A percentile compares a stretch with the other conserved stretches of the same genome.
phyloP scores from a whole-genome alignment of 208 protist species.

The Leishmania amazonensis region DNA sequence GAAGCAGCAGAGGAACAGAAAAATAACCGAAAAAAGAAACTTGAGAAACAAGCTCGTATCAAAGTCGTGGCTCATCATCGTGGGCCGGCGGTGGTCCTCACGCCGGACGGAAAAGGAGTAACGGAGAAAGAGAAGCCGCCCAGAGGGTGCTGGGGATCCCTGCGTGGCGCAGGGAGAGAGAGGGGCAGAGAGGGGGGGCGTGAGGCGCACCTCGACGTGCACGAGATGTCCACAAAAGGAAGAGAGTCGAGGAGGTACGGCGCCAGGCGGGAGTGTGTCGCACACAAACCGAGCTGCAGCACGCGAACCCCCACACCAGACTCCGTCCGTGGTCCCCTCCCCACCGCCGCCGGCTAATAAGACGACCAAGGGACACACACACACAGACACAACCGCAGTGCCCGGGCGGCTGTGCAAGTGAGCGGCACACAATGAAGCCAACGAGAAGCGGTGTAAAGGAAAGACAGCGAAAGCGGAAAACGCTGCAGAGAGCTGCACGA shows the following conservation, averaged over 20 bases:
- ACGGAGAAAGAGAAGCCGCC: background rate
- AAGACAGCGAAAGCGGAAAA: background rate
- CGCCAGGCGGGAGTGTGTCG: background rate
- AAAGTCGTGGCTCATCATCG: slow-evolving; percentile 25
- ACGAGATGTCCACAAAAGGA: background rate
- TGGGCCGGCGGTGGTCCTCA: background rate
- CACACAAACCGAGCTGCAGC: background rate
- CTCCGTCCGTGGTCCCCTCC: background rate
- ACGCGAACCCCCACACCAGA: background rate
- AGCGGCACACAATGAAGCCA: no score
- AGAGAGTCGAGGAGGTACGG: background rate
- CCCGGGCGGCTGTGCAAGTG: no score
- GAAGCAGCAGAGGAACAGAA: slow-evolving; percentile 65
- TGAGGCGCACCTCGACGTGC: background rate
- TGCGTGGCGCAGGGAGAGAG: background rate
- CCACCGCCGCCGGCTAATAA: background rate
- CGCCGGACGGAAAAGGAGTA: no score
- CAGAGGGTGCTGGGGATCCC: no score
- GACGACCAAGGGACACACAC: no score
- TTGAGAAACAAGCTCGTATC: slow-evolving; percentile 56
- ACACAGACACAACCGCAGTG: no score
- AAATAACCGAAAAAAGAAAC: slow-evolving; percentile 74
- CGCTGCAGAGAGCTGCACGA: background rate
- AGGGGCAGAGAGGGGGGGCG: background rate
- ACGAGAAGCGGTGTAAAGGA: background rate